These are phyloP conservation scores for Cercospora sp. DNA, from an alignment of 2,329 filamentous ascomycete species.

Conservation along the genomic window DNA sequence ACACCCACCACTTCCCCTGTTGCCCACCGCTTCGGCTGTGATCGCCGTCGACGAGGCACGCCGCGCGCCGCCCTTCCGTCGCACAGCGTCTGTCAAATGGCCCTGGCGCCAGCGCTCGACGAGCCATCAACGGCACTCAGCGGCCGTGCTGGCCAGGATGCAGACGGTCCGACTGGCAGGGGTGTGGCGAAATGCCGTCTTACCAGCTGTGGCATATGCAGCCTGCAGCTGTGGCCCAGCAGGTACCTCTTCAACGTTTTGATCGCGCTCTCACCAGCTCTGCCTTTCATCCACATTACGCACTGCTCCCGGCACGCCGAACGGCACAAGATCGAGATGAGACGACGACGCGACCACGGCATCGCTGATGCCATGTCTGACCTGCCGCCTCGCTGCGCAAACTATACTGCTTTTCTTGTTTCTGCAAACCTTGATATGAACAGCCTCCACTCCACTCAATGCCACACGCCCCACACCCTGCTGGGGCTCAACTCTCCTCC, in stretches of 20 bases:
- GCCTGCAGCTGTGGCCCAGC: conserved; percentile 12
- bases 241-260: conserved; percentile 12
- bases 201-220: conserved; percentile 5
- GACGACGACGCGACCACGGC: background rate
- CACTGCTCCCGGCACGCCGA: background rate
- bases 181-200: conserved; percentile 1
- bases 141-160: background rate
- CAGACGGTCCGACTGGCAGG: conserved; percentile 9
- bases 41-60: background rate
- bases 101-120: background rate
- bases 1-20: background rate
- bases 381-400: background rate
- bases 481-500: background rate
- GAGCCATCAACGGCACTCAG: background rate
- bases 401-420: background rate
- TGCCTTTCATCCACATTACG: background rate
- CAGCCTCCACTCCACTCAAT: background rate
- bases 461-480: background rate
- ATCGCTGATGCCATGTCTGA: background rate
- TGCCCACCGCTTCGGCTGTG: background rate
- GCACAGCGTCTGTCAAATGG: background rate
- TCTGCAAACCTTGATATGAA: background rate
- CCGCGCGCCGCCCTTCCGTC: background rate
- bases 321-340: background rate
- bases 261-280: background rate